Base-by-base conservation (phyloP, 495 filamentous ascomycete genomes). In the Schizothecium vesticola region DNA sequence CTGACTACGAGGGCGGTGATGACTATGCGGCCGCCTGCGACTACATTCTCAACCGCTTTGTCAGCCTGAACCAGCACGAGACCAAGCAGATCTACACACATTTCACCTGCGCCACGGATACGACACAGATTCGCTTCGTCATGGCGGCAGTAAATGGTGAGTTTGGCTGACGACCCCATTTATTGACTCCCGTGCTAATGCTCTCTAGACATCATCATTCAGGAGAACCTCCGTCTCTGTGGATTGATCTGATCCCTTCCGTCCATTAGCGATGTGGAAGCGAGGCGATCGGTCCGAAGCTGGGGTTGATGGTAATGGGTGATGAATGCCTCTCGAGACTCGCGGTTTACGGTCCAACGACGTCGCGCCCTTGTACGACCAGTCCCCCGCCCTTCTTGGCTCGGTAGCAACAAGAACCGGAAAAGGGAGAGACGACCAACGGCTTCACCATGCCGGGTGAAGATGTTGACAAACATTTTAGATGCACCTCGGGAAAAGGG, bases 31-130 rank as follows among this genome's bases (percentile, higher is more conserved):
- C 92, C 62, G 94, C 94, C 51, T 97, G 94, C 80, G 94, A 97
- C 79, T 97, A 97, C 79, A 97, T 97, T 73, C 87, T 97, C 69
- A 96, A 97, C 85, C 89, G 94, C 70, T 97, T 97, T 80, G 94
- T 97, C 68, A 94, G 92, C 76, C 83, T 99, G 71, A 97, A 98
- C 83, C 95, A 98, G 79, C 93, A 96, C 76, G 95, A 97, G 81
- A 96, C 93, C 66, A 99, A 99, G 85, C 95, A 99, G 79, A 97
- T 99, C 80, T 99, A 99, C 83, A 98, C 96, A 60, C 94, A 99
- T 81, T 97, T 98, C 84, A 99, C 95, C 65, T 98, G 96, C 77
- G 95, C 95, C 28, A 98, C 95, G 26, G 95, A 99, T 79, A 99
- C 95, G 29, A 93, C 91, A 73, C 95, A 99, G 79, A 99, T 99